Percentiles rank a stretch among this genome's conserved stretches.
These are phyloP conservation scores for Trichomonas vaginalis DNA, from an alignment of 208 protist genomes.

Conservation along the genomic window DNA sequence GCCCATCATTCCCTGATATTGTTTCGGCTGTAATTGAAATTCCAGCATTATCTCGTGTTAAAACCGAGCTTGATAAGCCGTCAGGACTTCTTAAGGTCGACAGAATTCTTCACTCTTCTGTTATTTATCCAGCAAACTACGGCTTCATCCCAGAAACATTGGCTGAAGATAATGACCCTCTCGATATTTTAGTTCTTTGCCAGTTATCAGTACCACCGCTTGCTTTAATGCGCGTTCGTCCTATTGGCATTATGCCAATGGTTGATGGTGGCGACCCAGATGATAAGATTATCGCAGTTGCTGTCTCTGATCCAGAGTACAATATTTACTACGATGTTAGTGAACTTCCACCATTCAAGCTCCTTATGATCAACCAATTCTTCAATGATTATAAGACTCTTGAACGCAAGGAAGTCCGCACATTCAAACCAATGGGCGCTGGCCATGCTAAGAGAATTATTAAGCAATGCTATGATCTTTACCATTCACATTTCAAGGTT, in stretches of 20 bases:
- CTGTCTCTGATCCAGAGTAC: neutral
- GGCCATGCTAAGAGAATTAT: neutral
- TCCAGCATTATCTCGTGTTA: neutral
- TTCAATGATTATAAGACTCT: neutral
- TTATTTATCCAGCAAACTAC: neutral
- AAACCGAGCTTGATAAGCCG: neutral
- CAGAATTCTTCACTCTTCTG: neutral
- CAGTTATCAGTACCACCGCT: neutral
- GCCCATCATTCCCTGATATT: neutral
- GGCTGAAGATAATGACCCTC: neutral
- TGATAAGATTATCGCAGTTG: neutral
- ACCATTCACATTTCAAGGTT: neutral
- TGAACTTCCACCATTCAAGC: neutral
- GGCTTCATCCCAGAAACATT: neutral
- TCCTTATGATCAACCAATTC: neutral
- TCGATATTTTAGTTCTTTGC: neutral
- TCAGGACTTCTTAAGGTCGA: neutral
- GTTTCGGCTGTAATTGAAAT: neutral
- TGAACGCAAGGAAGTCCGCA: neutral
- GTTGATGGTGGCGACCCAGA: neutral
- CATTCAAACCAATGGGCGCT: neutral
- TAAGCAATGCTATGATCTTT: neutral
- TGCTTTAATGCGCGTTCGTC: neutral
- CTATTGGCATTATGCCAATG: neutral
- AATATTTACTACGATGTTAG: neutral